Conservation (phyloP, 495 filamentous ascomycete genomes). For the Chaetomium cochliodes region DNA sequence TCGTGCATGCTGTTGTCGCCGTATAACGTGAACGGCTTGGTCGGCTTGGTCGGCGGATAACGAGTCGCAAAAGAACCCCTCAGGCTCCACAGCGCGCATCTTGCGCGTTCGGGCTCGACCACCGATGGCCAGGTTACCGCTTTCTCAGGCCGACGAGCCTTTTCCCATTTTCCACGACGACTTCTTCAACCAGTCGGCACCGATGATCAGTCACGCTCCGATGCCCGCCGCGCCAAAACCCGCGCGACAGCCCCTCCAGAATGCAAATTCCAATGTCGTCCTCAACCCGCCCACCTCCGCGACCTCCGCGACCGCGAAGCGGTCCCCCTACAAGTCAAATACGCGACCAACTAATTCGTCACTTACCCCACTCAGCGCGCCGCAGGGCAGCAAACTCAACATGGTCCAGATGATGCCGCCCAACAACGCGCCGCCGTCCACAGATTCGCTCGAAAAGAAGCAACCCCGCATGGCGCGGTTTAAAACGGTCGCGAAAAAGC, state of each 20-base stretch:
- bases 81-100: constrained; percentile 11
- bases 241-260: constrained; percentile 51
- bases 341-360: constrained; percentile 40
- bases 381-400: constrained; percentile 52
- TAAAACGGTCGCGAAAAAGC: constrained; percentile 60
- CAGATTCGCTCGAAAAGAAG: constrained; percentile 86
- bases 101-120: constrained; percentile 20
- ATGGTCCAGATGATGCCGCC: constrained; percentile 73
- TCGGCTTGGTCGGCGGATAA: constrained; percentile 15
- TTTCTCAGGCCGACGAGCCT: constrained; percentile 53
- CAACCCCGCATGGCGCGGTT: constrained; percentile 58
- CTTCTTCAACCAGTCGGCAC: constrained; percentile 46
- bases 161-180: constrained; percentile 66
- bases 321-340: constrained; percentile 58
- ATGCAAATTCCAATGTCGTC: constrained; percentile 51
- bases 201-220: constrained; percentile 52
- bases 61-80: constrained; percentile 1
- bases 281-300: constrained; percentile 55
- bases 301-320: constrained; percentile 47
- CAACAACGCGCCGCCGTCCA: constrained; percentile 58
- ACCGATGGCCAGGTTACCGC: constrained; percentile 58
- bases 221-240: constrained; percentile 50
- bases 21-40: not conserved
- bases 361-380: constrained; percentile 46
- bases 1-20: constrained; percentile 1